Base-by-base conservation (phyloP, 164 flowering plant genomes). In the Kingdonia uniflora region DNA sequence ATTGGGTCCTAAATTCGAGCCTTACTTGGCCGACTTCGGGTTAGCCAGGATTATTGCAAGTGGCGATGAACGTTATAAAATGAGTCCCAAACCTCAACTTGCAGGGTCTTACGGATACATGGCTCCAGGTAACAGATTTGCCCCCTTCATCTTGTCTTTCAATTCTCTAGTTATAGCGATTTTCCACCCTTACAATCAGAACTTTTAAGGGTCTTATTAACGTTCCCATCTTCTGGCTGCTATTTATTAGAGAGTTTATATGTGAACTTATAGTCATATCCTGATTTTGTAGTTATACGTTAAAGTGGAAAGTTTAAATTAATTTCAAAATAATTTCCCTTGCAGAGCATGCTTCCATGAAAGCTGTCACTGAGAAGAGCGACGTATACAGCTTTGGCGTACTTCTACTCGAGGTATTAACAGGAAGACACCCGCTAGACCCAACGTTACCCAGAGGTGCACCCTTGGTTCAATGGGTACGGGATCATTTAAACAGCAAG, bases 61-160 rank as follows among this genome's bases (percentile, higher is more conserved):
- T 24, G 48, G 29, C 1, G 51, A 51, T 47, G 76, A 64, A 24
- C 21, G 25, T 21, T 56, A 66, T 0, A 71, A 73, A 53, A 54
- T 48, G 48, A 66, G 29, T 49, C 75, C 59, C 29, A 76, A 77
- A 59, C 88, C 85, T 59, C 79, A 73, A 2, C 71, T 92, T 33
- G 96, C 95, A 14, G 99, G 97, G 19, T 88, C 97, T 45, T 89
- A 84, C 51, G 99, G 99, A 17, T 92, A 92, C 71, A 92, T 92
- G 84, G 99, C 99, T 72, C 99, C 99, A 24, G 99, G 97, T 88
- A 81, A 48, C 2, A 54, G 21, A 39, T 46, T 33, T 12, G n/a
- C 14, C 25, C 14, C 22, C 6, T n/a, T 55, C 22, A 23, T 19
- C 25, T 17, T 19, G 13, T 20, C 13, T 13, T 39, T 8, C 15